A percentile compares a stretch with the other conserved stretches of the same genome.
Evolutionary conservation across 2,329 filamentous ascomycete genomes (phyloP).

Genomic region (Zymoseptoria tritici): DNA sequence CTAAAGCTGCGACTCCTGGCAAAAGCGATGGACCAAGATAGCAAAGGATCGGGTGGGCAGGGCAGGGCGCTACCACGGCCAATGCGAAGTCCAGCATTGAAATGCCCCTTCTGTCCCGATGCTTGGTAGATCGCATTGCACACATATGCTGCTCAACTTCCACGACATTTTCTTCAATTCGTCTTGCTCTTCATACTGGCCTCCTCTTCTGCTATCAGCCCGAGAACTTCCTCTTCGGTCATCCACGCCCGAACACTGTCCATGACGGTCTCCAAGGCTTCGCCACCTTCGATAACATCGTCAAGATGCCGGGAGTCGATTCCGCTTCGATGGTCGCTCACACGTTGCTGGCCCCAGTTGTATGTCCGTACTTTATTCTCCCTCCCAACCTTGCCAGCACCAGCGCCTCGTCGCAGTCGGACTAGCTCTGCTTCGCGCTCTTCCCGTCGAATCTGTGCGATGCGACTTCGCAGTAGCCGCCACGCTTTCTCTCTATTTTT

Average conservation of each 20-base stretch:
- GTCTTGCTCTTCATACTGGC: constrained; percentile 12
- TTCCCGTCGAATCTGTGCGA: constrained; percentile 74
- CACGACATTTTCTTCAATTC: not conserved
- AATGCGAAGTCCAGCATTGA: not conserved
- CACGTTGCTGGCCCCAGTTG: constrained; percentile 70
- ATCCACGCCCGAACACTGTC: constrained; percentile 71
- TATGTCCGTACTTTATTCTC: constrained; percentile 94
- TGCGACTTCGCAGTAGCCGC: constrained; percentile 70
- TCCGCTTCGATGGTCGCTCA: constrained; percentile 81
- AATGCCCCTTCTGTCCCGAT: not conserved
- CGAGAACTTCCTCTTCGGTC: constrained; percentile 64
- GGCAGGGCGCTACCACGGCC: not conserved
- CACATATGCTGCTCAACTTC: not conserved
- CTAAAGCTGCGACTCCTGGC: not conserved
- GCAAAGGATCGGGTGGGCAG: not conserved
- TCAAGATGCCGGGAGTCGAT: constrained; percentile 73
- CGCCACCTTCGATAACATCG: constrained; percentile 68
- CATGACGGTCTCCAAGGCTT: constrained; percentile 67
- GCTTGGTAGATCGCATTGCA: not conserved
- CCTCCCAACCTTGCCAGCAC: constrained; percentile 71
- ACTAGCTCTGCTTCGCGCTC: constrained; percentile 74
- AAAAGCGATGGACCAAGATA: not conserved
- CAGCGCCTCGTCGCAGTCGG: constrained; percentile 66
- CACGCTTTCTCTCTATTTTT: constrained; percentile 84
- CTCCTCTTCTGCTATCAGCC: constrained; percentile 39